Evolutionary conservation across 2,329 filamentous ascomycete genomes (phyloP), one percentile per base, ranked within the genome.

Genomic region (Trichophyton verrucosum): DNA sequence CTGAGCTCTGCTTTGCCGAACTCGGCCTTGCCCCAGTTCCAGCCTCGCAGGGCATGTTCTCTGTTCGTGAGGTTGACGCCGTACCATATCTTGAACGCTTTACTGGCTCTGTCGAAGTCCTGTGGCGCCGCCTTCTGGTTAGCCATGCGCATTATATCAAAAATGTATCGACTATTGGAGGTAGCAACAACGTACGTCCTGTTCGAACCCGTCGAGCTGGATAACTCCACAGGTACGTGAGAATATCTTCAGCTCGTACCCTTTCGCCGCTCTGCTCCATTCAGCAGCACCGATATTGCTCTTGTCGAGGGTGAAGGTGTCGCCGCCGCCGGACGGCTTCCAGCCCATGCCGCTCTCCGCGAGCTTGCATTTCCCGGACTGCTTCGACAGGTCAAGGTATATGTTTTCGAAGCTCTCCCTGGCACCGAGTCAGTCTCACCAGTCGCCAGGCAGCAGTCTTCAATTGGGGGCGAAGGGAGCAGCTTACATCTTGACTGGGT

Each of bases 1-100:
- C 89, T 84, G 61, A 99, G 83, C 77, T 99, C 94, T 60, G 91
- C 87, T 76, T 97, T 96, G 64, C 88, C 87, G 72, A 99, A 96
- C 70, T 99, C 94, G 65, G 90, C 89, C 77, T 97, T 99, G 69
- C 94, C 94, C 95, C 94, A 99, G 74, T 99, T 99, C 94, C 94
- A 99, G 61, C 94, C 94, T 67, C 94, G 86, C 62, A 99, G 79
- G 24, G 94, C 91, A 74, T 97, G 94, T 75, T 99, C 94, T 74
- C 89, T 90, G 73, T 84, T 89, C 73, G 97, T 91, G 62, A 99
- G 82, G 69, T 86, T 91, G 69, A 94, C 87, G 76, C 90, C 94
- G 77, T 97, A 99, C 89, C 92, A 97, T 70, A 92, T 89, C 78
- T 96, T 97, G 82, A 99, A 96, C 67, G 94, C 84, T 74, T 96